phyloP scores from a whole-genome alignment of 208 protist genomes.

The Trypanosomatidae sp. region DNA sequence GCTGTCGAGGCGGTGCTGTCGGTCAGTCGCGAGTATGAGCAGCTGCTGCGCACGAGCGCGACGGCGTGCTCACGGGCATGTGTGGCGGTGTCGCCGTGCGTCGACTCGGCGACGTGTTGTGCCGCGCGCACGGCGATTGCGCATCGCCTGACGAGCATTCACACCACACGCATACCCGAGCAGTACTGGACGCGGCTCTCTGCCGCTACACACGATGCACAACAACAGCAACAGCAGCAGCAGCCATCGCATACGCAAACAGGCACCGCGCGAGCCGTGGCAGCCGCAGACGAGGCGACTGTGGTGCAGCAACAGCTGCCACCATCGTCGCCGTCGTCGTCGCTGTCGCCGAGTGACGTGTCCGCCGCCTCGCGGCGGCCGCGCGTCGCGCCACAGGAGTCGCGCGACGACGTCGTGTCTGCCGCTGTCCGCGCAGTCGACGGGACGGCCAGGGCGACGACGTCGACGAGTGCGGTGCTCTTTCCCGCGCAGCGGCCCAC shows the following conservation, averaged over 20 bases:
- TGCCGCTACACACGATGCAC: background rate
- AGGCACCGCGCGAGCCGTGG: background rate
- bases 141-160: slow-evolving; percentile 31
- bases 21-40: slow-evolving; percentile 69
- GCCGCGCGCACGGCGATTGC: slow-evolving; percentile 19
- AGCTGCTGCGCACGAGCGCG: slow-evolving; percentile 13
- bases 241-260: background rate
- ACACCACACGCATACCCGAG: slow-evolving; percentile 45
- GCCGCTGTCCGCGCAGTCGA: background rate
- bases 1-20: slow-evolving; percentile 48
- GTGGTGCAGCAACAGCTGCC: background rate
- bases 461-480: slow-evolving; percentile 3
- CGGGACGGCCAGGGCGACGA: background rate
- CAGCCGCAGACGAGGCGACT: background rate
- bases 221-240: background rate
- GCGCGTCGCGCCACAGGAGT: too few species aligned
- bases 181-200: slow-evolving; percentile 27
- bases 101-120: slow-evolving; percentile 7
- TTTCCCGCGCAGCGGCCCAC: slow-evolving; percentile 50
- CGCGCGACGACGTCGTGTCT: background rate
- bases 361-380: too few species aligned
- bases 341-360: too few species aligned
- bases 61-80: background rate
- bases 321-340: background rate
- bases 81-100: slow-evolving; percentile 2